phyloP scores from a whole-genome alignment of 805 yeast genomes.

The Candida insectorum region DNA sequence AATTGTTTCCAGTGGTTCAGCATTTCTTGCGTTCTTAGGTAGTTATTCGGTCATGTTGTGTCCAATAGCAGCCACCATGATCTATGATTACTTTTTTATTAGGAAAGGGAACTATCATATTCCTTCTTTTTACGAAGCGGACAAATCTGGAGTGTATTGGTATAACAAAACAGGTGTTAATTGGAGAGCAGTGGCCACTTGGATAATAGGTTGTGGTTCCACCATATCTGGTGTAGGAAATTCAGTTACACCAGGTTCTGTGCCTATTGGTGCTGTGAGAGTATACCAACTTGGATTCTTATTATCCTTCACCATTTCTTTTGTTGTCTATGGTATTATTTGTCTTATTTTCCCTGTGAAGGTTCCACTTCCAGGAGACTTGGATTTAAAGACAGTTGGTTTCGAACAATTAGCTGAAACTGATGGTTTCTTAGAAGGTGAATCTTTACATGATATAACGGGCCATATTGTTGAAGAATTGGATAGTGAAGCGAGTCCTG shows the following conservation, averaged over 20 bases:
- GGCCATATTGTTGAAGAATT: neutral
- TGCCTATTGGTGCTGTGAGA: slow-evolving; percentile 5
- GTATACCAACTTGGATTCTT: slow-evolving; percentile 8
- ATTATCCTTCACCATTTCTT: slow-evolving; percentile 6
- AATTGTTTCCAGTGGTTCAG: slow-evolving; percentile 6
- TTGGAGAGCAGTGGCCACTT: slow-evolving; percentile 23
- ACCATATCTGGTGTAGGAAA: slow-evolving; percentile 8
- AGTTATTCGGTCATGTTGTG: slow-evolving; percentile 9
- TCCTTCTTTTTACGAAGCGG: slow-evolving; percentile 5
- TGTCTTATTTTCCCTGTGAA: slow-evolving; percentile 4
- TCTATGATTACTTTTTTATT: slow-evolving; percentile 8
- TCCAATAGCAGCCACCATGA: slow-evolving; percentile 11
- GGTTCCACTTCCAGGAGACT: neutral
- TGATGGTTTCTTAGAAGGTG: slow-evolving; percentile 7
- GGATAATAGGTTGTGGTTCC: slow-evolving; percentile 6
- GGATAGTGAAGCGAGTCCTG: too few relatives aligned
- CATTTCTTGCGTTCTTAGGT: slow-evolving; percentile 7
- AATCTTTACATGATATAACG: slow-evolving; percentile 1
- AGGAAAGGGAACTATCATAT: slow-evolving; percentile 8
- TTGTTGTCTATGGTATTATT: slow-evolving; percentile 5
- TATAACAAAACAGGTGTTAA: slow-evolving; percentile 17
- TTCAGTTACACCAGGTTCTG: slow-evolving; percentile 7
- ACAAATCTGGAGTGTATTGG: slow-evolving; percentile 4
- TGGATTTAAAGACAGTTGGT: neutral
- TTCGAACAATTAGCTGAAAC: slow-evolving; percentile 5